phyloP scores from a whole-genome alignment of 2,329 filamentous ascomycete species.

The Fusarium anguioides region DNA sequence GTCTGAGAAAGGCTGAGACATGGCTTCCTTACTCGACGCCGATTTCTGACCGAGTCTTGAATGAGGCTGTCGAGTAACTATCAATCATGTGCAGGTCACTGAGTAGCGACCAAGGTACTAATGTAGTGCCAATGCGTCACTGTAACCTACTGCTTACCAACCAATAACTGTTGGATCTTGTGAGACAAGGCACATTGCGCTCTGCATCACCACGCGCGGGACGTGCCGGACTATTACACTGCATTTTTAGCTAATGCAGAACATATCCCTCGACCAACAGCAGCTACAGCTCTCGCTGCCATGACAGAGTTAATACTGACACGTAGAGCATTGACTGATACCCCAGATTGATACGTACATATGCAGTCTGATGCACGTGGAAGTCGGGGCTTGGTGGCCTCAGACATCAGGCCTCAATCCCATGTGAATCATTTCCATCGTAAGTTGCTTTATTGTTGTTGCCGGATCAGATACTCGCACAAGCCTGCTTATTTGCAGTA shows the following conservation, averaged over 20 bases:
- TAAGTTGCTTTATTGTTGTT: no score
- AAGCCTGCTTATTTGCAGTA: no score
- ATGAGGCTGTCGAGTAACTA: background rate
- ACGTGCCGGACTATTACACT: background rate
- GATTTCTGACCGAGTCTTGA: background rate
- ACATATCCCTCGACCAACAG: no score
- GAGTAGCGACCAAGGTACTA: no score
- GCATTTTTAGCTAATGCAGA: background rate
- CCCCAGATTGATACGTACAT: no score
- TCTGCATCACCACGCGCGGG: background rate
- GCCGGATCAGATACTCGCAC: no score
- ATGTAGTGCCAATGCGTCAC: no score
- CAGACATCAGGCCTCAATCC: conserved; percentile 1
- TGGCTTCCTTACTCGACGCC: background rate
- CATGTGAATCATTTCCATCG: no score
- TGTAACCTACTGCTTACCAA: no score
- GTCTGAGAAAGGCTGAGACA: background rate
- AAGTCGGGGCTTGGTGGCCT: no score
- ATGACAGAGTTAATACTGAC: background rate
- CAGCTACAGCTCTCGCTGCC: background rate
- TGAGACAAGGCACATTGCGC: background rate
- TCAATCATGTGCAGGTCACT: background rate
- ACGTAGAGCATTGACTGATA: background rate
- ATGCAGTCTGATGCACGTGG: background rate
- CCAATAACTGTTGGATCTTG: no score